Conservation (phyloP, 2,329 filamentous ascomycete genomes). For the Fusarium equiseti region DNA sequence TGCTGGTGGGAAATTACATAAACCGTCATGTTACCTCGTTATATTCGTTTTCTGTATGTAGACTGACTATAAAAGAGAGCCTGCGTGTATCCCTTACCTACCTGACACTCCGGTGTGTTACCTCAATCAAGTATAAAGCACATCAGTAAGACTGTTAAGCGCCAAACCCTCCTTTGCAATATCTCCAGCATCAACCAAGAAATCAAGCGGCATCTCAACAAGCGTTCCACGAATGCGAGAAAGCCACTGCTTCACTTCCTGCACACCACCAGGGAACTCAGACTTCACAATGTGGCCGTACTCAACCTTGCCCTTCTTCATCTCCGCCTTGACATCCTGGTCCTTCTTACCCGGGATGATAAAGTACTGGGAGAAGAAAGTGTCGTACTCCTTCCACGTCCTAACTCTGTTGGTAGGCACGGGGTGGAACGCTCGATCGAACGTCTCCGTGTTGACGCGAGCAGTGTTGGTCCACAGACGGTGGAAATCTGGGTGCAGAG, state of each 20-base stretch:
- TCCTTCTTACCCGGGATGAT: slow-evolving; percentile 67
- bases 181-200: slow-evolving; percentile 79
- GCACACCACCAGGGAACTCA: slow-evolving; percentile 78
- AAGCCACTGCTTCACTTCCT: slow-evolving; percentile 79
- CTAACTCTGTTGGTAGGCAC: slow-evolving; percentile 77
- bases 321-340: slow-evolving; percentile 60
- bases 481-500: slow-evolving; percentile 75
- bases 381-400: slow-evolving; percentile 79
- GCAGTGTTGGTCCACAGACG: slow-evolving; percentile 80
- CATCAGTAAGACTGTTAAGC: slow-evolving; percentile 78
- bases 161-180: slow-evolving; percentile 85
- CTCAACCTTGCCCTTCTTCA: slow-evolving; percentile 71
- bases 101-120: too few species aligned
- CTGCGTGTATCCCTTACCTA: neutral
- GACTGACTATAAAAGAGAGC: neutral
- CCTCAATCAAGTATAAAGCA: slow-evolving; percentile 71
- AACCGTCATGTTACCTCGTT: neutral
- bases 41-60: neutral
- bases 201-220: slow-evolving; percentile 95
- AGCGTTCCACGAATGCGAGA: slow-evolving; percentile 75
- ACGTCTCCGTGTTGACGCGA: slow-evolving; percentile 81
- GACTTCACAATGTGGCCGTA: slow-evolving; percentile 90
- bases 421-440: slow-evolving; percentile 83
- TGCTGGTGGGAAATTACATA: neutral
- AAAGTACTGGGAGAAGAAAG: slow-evolving; percentile 77